These are phyloP conservation scores for Litsea cubeba DNA, from an alignment of 164 flowering plant species.

Conservation along the genomic window DNA sequence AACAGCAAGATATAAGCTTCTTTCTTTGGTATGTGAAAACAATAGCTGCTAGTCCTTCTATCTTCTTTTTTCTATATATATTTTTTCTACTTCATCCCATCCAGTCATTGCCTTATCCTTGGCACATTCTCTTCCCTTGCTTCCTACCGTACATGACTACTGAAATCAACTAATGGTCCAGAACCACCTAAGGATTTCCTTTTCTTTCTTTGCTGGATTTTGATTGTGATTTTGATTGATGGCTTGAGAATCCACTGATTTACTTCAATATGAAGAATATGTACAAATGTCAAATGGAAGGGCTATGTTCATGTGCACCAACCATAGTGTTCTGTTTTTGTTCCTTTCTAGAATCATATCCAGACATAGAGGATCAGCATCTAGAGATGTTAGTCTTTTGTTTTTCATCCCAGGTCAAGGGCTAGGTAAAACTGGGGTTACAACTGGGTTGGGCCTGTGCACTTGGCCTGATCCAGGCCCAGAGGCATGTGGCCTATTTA, in stretches of 20 bases:
- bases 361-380: not conserved
- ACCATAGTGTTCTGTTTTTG: not conserved
- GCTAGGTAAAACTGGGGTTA: not conserved
- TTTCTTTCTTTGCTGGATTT: not conserved
- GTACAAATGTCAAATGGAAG: not conserved
- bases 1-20: not conserved
- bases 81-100: not conserved
- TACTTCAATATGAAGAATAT: not conserved
- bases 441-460: not conserved
- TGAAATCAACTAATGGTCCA: not conserved
- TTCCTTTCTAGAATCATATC: not conserved
- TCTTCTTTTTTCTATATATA: too few relatives aligned
- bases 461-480: not conserved
- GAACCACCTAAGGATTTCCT: not conserved
- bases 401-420: not conserved
- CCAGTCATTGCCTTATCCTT: not conserved
- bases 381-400: not conserved
- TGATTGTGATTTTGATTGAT: not conserved
- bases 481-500: not conserved
- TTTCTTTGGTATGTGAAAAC: too few relatives aligned
- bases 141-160: not conserved
- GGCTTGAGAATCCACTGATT: not conserved
- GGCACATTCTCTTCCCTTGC: not conserved
- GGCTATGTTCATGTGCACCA: not conserved
- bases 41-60: not conserved